Base-by-base conservation (phyloP, 148 eudicot genomes). In the Suaeda aralocaspica region DNA sequence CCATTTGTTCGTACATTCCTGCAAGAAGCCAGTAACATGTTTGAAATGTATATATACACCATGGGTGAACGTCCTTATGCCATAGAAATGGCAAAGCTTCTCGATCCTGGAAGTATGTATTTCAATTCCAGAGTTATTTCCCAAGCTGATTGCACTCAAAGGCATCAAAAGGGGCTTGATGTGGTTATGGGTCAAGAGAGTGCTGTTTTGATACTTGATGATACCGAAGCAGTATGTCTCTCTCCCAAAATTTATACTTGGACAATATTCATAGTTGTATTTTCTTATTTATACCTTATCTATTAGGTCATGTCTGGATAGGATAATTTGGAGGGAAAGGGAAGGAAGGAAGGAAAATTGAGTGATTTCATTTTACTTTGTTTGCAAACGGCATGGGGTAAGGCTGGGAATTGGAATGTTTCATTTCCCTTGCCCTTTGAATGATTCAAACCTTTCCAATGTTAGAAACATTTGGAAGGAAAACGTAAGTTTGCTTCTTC, bases 21-120 rank as follows among this genome's bases (percentile, higher is more conserved):
- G 64, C 78, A 89, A 76, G 96, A 94, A 82, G 98, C 92, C 21
- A 84, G 78, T 75, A 80, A 77, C 12, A 59, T 91, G 79, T 94
- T 91, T 76, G 97, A 91, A 81, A 88, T 94, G 98, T 91, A 86
- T 74, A 94, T 94, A 46, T 94, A 94, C 68, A 94, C 98, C 18
- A 94, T 91, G 98, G 98, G 98, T 29, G 97, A 94, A 59, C 84
- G 86, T 9, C 69, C 84, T 12, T 94, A 94, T 75, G 97, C 97
- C 16, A 21, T 83, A 59, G 87, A 89, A 82, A 94, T 94, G 98
- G 96, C 96, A 69, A 81, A 70, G 49, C 80, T 90, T 72, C 88
- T 93, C 53, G 87, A 82, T 74, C 97, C 98, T 42, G 85, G 55
- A n/a, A 29, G 66, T 31, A 29, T 79, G 45, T 88, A 87, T 74